Conservation (phyloP, 2,329 filamentous ascomycete genomes). For the Xylaria hypoxylon region DNA sequence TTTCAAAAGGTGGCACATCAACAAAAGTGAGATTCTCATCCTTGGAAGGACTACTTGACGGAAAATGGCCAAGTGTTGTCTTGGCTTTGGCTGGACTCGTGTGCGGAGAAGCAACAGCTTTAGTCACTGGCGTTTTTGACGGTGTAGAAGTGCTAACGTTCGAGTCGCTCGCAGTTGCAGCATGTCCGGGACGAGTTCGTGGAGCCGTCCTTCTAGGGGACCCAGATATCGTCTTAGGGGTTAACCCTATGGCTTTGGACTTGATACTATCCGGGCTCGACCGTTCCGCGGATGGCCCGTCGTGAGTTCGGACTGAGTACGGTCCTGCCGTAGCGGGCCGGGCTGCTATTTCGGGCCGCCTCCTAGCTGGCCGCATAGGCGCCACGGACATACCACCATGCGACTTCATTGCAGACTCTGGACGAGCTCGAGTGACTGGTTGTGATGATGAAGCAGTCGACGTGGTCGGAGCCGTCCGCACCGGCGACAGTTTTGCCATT, state of each 20-base stretch:
- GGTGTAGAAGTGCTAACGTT: conserved; percentile 62
- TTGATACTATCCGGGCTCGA: conserved; percentile 62
- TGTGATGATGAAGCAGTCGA: conserved; percentile 51
- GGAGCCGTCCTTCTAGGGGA: conserved; percentile 65
- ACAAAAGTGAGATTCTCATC: conserved; percentile 67
- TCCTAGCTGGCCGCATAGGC: conserved; percentile 70
- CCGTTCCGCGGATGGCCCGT: conserved; percentile 55
- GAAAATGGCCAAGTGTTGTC: conserved; percentile 40
- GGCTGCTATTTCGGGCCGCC: conserved; percentile 67
- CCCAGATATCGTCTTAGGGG: conserved; percentile 63
- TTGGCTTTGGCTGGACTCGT: conserved; percentile 57
- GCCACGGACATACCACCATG: conserved; percentile 72
- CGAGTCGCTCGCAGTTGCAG: conserved; percentile 63
- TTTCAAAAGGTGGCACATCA: conserved; percentile 59
- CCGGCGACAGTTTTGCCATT: conserved; percentile 71
- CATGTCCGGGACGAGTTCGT: conserved; percentile 61
- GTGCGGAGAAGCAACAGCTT: conserved; percentile 55
- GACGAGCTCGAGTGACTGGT: conserved; percentile 55
- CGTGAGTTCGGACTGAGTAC: conserved; percentile 70
- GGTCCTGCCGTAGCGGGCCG: conserved; percentile 74
- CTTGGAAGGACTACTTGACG: conserved; percentile 58
- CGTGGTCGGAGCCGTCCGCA: conserved; percentile 56
- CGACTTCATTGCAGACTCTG: conserved; percentile 58
- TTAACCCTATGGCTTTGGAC: conserved; percentile 60
- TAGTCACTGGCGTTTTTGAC: conserved; percentile 50